Evolutionary conservation across 2,329 filamentous ascomycete genomes (phyloP), one percentile per base, ranked within the genome.

Genomic region (Colletotrichum zoysiae): DNA sequence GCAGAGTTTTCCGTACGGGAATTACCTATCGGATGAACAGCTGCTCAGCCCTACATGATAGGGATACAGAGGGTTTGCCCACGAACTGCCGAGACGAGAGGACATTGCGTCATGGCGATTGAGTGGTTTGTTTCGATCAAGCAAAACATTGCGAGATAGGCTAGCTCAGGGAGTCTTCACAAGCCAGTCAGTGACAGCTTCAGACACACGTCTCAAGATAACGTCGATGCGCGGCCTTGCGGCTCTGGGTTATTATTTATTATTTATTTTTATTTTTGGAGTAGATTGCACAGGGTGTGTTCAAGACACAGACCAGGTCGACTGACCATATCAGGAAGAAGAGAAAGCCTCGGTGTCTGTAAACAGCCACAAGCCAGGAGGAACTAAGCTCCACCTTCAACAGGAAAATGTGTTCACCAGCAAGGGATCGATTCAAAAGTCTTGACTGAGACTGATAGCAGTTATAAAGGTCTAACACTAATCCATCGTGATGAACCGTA

Each of bases 71-170:
- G 55, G 59, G 53, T 30, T 57, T n/a, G 40, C 33, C 59, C 62
- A 66, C 62, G 59, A 55, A 2, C 3, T 48, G 69, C 69, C 69
- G 69, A 69, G 65, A 33, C 51, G 51, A 53, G 51, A 53, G 53
- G 23, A 44, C 23, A 5, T 16, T 55, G 20, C 53, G 42, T 35
- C 53, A 63, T 23, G 38, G 33, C 48, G 9, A 40, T 35, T 6
- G 11, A 55, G 30, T 16, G 30, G 18, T 56, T 5, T 26, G 20
- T 2, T 12, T 11, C 33, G 46, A 48, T 30, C 23, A n/a, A 20
- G 40, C 46, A 46, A 61, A 40, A 55, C 6, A 8, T 30, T 56
- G 12, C 65, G 30, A 26, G 18, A 26, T 20, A 16, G 35, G n/a
- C n/a, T n/a, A n/a, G n/a, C 14, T 51, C 23, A 51, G 5, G 16